Evolutionary conservation across 2,329 filamentous ascomycete species (phyloP), one percentile per base, ranked within the genome.

Genomic region (Fusarium veterinarium): DNA sequence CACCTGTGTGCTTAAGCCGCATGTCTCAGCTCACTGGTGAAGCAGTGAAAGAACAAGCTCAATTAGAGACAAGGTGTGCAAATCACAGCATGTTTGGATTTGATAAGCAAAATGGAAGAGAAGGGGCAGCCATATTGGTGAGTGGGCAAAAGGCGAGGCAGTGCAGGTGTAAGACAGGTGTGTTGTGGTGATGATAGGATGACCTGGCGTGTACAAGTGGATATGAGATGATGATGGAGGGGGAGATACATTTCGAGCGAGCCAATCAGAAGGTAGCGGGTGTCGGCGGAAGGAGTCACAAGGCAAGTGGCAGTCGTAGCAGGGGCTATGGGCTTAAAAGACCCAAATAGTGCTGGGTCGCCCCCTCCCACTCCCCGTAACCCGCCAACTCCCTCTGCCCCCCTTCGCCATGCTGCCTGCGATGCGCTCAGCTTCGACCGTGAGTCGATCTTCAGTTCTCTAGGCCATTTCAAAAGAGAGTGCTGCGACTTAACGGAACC

Each of bases 341-440:
- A 84, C 81, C 86, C 86, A 89, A 87, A 89, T 86, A 88, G 83
- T 82, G 81, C 82, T 81, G 79, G 77, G 79, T 81, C 83, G 84
- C 86, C 85, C 86, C 62, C 45, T 60, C 62, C 79, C 64, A 85
- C 84, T 80, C 79, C 45, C 79, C 69, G 53, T 61, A 79, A 74
- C 69, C 74, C 72, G 75, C 71, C 73, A 68, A 76, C 76, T 78
- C 76, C 71, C 71, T 69, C 66, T 60, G 62, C 55, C 51, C 61
- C 48, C 37, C 46, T 41, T 65, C 30, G 30, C 40, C 17, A 35
- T 35, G 40, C 30, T 44, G 56, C 40, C 58, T 41, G 44, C 25
- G 25, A 30, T 48, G 58, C 44, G 30, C 57, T 57, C 58, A 51
- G 58, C 58, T 69, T 69, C 67, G 35, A 42, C 35, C 51, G 25